A percentile compares a stretch with the other conserved stretches of the same genome.
phyloP scores from a whole-genome alignment of 2,329 filamentous ascomycete species.

The Hymenoscyphus linearis region DNA sequence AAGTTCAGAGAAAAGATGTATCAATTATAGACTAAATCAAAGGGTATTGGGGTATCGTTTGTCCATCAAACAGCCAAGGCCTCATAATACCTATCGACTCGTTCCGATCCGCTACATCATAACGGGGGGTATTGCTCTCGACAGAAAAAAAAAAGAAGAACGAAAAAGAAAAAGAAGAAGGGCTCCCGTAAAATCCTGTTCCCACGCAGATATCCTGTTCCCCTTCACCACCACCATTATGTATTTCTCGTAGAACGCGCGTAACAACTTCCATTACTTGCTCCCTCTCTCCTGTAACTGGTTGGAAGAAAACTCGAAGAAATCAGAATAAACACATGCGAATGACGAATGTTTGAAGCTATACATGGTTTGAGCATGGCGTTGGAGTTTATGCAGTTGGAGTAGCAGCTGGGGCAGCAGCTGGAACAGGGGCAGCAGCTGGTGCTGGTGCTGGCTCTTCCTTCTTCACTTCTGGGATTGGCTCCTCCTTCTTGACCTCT shows the following conservation, averaged over 20 bases:
- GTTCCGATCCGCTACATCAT: conserved; percentile 21
- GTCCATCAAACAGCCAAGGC: conserved; percentile 19
- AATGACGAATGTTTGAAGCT: conserved; percentile 6
- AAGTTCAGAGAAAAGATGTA: conserved; percentile 13
- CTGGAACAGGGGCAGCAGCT: conserved; percentile 5
- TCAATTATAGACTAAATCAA: conserved; percentile 28
- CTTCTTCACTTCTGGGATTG: conserved; percentile 14
- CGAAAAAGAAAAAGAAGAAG: conserved; percentile 17
- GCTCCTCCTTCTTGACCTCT: conserved; percentile 1
- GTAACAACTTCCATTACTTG: conserved; percentile 26
- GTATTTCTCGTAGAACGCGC: conserved; percentile 2
- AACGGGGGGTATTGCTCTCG: conserved; percentile 21
- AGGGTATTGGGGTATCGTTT: conserved; percentile 29
- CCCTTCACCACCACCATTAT: neutral
- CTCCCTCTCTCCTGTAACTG: conserved; percentile 15
- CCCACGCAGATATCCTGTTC: conserved; percentile 21
- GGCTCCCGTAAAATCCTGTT: neutral
- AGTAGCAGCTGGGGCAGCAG: conserved; percentile 10
- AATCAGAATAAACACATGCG: conserved; percentile 6
- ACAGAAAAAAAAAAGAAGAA: too few species aligned
- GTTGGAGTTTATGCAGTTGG: conserved; percentile 16
- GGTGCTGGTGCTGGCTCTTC: conserved; percentile 12
- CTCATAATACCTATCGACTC: conserved; percentile 14
- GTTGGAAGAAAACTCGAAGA: conserved; percentile 10
- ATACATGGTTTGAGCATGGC: neutral